A percentile compares a stretch with the other conserved stretches of the same genome.
Evolutionary conservation across 441 rosid genomes (phyloP).

Genomic region (Erodium trifolium): DNA sequence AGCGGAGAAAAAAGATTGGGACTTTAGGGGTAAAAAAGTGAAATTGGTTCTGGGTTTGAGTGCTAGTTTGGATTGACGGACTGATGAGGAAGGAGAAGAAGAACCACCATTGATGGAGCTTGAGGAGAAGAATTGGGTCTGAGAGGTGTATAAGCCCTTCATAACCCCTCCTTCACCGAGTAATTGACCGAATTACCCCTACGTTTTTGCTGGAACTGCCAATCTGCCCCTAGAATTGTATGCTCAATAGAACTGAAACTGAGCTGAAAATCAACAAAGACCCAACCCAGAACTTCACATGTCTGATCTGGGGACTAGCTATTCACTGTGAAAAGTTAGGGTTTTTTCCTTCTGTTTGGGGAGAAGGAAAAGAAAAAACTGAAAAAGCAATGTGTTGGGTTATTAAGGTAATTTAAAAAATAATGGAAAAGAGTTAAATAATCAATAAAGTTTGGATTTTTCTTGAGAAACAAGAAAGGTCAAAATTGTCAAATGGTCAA

Average conservation of each 20-base stretch:
- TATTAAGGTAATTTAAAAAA: not conserved
- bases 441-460: not conserved
- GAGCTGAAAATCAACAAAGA: no score
- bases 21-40: constrained; percentile 15
- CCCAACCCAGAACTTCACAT: no score
- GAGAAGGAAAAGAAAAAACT: not conserved
- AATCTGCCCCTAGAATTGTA: constrained; percentile 9
- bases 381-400: not conserved
- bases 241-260: not conserved
- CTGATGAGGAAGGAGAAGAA: constrained; percentile 12
- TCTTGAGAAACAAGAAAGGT: constrained; percentile 1
- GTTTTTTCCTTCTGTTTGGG: not conserved
- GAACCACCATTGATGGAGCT: constrained; percentile 20
- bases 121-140: not conserved
- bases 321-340: not conserved
- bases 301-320: no score
- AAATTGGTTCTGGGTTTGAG: constrained; percentile 10
- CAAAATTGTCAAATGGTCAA: no score
- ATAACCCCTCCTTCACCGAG: constrained; percentile 54
- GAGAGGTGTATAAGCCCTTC: constrained; percentile 48
- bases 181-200: constrained; percentile 22
- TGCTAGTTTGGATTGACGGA: constrained; percentile 10
- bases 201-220: not conserved
- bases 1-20: not conserved
- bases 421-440: not conserved